Base-by-base conservation (phyloP, 345 rosid genomes). In the Abelmoschus esculentus region DNA sequence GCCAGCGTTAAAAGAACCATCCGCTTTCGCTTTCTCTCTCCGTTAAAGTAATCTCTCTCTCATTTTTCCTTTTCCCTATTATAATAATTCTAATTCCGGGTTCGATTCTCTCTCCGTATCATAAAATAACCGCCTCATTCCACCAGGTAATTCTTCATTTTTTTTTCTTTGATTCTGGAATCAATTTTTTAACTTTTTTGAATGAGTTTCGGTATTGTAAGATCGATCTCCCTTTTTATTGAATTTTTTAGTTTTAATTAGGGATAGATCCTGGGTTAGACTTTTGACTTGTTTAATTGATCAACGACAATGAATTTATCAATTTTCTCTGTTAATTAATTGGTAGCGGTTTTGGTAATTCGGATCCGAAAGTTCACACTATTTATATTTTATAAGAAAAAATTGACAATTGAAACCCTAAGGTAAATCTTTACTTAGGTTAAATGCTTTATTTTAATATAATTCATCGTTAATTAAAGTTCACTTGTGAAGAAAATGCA, bases 141-240 rank as follows among this genome's bases (percentile, higher is more conserved):
- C 67, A 50, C 44, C 56, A 63, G 75, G 75, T 72, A 72, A 61
- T 59, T 14, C 26, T 40, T 60, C 42, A 3, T 3, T 8, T 15
- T 3, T 34, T 53, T 53, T 15, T 1, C 44, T 70, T 42, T 36
- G 47, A 52, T 40, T 53, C 4, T 71, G 34, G 14, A 28, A 22
- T 61, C 19, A 18, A 50, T 49, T 49, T 13, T 36, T 13, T 3
- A 36, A 38, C 1, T 17, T 52, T 22, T 19, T 63, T 8, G 67
- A 22, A 54, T 56, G 64, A 17, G 7, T 56, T 70, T 42, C 26
- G 10, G 22, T 19, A 57, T 57, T 56, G 38, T 66, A 4, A 49
- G 58, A 26, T 40, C 53, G 55, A 70, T 53, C 36, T 70, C 29
- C 62, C 3, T 19, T 15, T 22, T 53, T 12, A 46, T 44, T 70